Base-by-base conservation (phyloP, 768 basidiomycete species). In the Flagelloscypha sp. region DNA sequence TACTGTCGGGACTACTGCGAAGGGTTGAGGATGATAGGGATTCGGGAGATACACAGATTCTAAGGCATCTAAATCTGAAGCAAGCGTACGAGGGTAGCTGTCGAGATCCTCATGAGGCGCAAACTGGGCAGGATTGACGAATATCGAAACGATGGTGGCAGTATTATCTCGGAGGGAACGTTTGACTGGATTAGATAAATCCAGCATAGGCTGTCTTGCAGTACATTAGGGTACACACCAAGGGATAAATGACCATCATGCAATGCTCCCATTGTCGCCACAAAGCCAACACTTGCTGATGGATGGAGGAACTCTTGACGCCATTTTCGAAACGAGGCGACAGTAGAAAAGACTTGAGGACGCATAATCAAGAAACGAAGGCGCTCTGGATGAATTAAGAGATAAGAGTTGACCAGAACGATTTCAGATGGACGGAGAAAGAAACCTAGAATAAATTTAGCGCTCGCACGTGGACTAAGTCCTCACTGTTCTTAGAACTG, bases 71-170 rank as follows among this genome's bases (percentile, higher is more conserved):
- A 97, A 67, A 56, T 99, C 95, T 3, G 55, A 48, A 1, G 79
- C 66, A 3, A 99, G 64, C 0, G 90, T 94, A 25, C 90, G 79
- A 1, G 95, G 95, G 56, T 99, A 99, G 5, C 81, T 76, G 18
- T 71, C 69, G 3, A 98, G 75, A 54, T 98, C 95, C 60, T 99
- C 95, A 45, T 89, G 79, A 0, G 89, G 93, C 2, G 94, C 88
- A 48, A 99, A 99, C 56, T 98, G 93, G 3, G 93, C 84, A 0
- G 95, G 95, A 54, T 99, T 98, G 40, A 99, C 93, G 56, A 97
- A 99, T 47, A 99, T 88, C 18, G 93, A 95, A 40, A 97, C 63
- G 47, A 97, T 76, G 0, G 95, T 98, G 25, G 80, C 58, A 38
- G 90, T 85, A 50, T 93, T 92, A 37, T 79, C 72, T 2, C 59